phyloP scores from a whole-genome alignment of 768 basidiomycete genomes.

The Mycena albidolilacea region DNA sequence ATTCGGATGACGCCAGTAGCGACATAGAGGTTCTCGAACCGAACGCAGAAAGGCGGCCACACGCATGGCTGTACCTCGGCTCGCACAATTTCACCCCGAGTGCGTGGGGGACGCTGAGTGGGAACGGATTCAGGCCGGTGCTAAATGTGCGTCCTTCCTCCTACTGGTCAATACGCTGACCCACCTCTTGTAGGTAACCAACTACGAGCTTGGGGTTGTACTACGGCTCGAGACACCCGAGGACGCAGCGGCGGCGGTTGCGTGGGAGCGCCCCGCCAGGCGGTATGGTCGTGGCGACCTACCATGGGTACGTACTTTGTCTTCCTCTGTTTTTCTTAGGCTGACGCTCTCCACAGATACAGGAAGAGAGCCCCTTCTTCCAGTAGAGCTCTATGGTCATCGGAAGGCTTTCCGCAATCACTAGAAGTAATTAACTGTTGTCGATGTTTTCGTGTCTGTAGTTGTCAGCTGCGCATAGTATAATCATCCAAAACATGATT shows the following conservation, averaged over 20 bases:
- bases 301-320: conserved; percentile 67
- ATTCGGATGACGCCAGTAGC: conserved; percentile 47
- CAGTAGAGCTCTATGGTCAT: not conserved
- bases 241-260: conserved; percentile 61
- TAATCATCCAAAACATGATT: too few relatives aligned
- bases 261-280: conserved; percentile 70
- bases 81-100: conserved; percentile 80
- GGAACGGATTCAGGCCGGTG: conserved; percentile 65
- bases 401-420: too few relatives aligned
- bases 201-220: conserved; percentile 78
- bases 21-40: conserved; percentile 40
- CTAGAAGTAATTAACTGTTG: too few relatives aligned
- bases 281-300: conserved; percentile 64
- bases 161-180: not conserved
- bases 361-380: conserved; percentile 32
- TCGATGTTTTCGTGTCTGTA: too few relatives aligned
- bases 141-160: conserved; percentile 56
- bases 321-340: not conserved
- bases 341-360: conserved; percentile 10
- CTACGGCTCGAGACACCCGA: conserved; percentile 63
- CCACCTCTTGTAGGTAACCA: conserved; percentile 57
- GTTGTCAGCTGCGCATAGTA: too few relatives aligned
- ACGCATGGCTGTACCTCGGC: conserved; percentile 73
- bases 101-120: conserved; percentile 73
- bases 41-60: conserved; percentile 4